Evolutionary conservation across 352 stramenopile genomes (phyloP), one percentile per base, ranked within the genome.

Genomic region (Globisporangium radiosum): DNA sequence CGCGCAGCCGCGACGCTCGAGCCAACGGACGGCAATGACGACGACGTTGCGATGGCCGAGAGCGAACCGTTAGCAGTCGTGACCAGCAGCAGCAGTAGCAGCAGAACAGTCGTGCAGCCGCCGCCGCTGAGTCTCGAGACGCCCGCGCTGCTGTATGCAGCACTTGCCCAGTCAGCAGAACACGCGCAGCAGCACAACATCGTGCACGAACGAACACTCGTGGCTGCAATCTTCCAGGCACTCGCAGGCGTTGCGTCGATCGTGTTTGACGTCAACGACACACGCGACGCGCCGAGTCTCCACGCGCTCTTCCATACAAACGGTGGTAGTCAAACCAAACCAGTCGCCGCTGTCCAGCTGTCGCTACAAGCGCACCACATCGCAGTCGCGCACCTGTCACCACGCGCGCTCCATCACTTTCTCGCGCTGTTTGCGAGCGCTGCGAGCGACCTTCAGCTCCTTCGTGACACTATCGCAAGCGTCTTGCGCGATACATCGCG

Each of bases 201-300:
- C 7, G 65, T 90, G 2, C 75, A 83, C 39, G 81, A 90, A 51
- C 48, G 67, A 56, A 72, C 71, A 13, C 58, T 78, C 10, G 75
- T 88, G 5, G 60, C 66, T 38, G 71, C 81, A 40, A 59, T 81
- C 0, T 85, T 90, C n/a, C 71, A 87, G 57, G 78, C 75, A 14
- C 57, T 90, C 14, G 58, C 72, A 57, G 81, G 81, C 0, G 63
- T 86, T 0, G 66, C 74, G 14, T 82, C 78, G 5, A 54, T 77
- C 5, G 56, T 87, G 8, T 87, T 90, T 65, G 73, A 87, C 11
- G 52, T 64, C 43, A 13, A 33, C 1, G 37, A 47, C 11, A 33
- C 52, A 10, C 58, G 2, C 40, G 52, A 62, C 49, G 15, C 25
- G 25, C 25, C 2, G 25, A 33, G 25, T 33, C 25, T 60, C 36